Evolutionary conservation across 2,329 filamentous ascomycete species (phyloP).

Genomic region (Alternaria sp.): DNA sequence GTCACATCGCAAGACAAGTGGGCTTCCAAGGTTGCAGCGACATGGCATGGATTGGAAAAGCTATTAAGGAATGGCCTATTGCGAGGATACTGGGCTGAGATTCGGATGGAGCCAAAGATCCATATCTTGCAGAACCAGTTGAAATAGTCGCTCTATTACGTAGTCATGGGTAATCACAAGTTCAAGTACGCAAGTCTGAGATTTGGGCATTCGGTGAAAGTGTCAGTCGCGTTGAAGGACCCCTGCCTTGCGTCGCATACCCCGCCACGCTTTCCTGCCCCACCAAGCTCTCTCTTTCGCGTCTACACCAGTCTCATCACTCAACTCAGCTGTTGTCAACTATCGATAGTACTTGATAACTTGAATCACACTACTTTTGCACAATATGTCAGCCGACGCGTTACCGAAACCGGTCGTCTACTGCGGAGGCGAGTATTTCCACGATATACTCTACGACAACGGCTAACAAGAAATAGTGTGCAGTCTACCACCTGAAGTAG

Average conservation of each 20-base stretch:
- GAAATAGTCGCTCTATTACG: slow-evolving; percentile 7
- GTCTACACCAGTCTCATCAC: slow-evolving; percentile 16
- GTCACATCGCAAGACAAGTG: slow-evolving; percentile 25
- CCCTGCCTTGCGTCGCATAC: slow-evolving; percentile 17
- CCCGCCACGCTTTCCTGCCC: slow-evolving; percentile 24
- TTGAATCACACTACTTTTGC: not conserved
- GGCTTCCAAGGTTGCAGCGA: slow-evolving; percentile 28
- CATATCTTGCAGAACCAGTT: slow-evolving; percentile 57
- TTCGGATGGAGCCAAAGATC: slow-evolving; percentile 64
- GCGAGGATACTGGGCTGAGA: slow-evolving; percentile 64
- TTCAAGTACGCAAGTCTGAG: not conserved
- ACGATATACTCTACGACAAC: not conserved
- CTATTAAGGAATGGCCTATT: slow-evolving; percentile 49
- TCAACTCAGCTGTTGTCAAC: slow-evolving; percentile 1
- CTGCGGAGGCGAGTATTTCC: slow-evolving; percentile 64
- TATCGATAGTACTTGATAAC: not conserved
- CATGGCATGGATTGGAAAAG: slow-evolving; percentile 43
- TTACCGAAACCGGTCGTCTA: slow-evolving; percentile 65
- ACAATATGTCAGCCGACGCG: slow-evolving; percentile 48
- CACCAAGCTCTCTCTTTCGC: slow-evolving; percentile 24
- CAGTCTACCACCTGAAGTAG: slow-evolving; percentile 73
- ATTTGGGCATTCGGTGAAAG: not conserved
- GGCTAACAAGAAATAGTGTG: slow-evolving; percentile 61
- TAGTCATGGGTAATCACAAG: not conserved
- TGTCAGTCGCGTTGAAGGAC: slow-evolving; percentile 5